Conservation (phyloP, 345 rosid genomes). For the Eutrema yunnanense region DNA sequence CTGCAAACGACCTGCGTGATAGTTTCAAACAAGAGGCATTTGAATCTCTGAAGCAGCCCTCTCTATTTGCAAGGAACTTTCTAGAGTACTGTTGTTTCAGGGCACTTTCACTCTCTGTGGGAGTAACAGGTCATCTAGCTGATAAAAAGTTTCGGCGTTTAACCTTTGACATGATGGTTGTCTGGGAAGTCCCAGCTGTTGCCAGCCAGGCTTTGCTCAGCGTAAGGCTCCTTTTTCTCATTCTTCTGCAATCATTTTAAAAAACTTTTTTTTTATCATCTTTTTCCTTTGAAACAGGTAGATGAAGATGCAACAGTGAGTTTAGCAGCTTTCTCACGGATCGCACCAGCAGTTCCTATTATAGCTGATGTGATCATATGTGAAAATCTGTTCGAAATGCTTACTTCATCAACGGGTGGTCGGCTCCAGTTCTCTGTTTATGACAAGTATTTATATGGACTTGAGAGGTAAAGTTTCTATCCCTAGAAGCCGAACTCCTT, state of each 20-base stretch:
- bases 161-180: constrained; percentile 91
- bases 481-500: neutral
- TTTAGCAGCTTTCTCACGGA: constrained; percentile 78
- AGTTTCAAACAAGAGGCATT: constrained; percentile 76
- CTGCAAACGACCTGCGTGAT: constrained; percentile 58
- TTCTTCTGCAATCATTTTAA: neutral
- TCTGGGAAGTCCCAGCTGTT: constrained; percentile 84
- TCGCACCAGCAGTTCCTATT: constrained; percentile 84
- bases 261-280: neutral
- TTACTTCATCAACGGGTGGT: constrained; percentile 54
- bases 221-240: constrained; percentile 34
- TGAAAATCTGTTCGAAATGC: constrained; percentile 84
- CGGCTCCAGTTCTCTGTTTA: constrained; percentile 72
- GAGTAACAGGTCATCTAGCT: constrained; percentile 62
- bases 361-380: constrained; percentile 73
- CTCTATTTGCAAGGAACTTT: constrained; percentile 75
- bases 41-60: constrained; percentile 68
- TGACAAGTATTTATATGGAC: constrained; percentile 70
- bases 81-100: constrained; percentile 90
- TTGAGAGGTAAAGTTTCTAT: constrained; percentile 55
- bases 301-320: constrained; percentile 80
- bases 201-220: constrained; percentile 52
- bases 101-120: constrained; percentile 67
- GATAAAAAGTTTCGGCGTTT: constrained; percentile 79
- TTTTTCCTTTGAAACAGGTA: constrained; percentile 36